Conservation (phyloP, 768 basidiomycete species). For the Suillus luteus region DNA sequence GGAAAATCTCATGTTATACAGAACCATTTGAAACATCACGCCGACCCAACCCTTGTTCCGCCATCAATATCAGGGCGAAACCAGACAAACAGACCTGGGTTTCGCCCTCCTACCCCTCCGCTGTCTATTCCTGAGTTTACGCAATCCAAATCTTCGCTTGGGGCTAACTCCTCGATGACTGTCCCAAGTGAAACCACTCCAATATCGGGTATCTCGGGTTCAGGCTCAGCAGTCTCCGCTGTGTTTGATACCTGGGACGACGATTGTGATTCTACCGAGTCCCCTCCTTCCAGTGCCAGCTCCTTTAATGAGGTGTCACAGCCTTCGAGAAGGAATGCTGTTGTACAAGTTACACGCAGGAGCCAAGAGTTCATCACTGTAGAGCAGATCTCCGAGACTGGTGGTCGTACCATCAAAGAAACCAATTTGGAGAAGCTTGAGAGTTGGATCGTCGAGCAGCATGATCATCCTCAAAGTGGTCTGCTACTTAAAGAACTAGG, state of each 20-base stretch:
- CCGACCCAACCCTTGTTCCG: neutral
- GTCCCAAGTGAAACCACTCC: neutral
- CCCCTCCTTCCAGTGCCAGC: neutral
- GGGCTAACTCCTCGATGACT: neutral
- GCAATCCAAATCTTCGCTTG: neutral
- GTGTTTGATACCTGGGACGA: constrained; percentile 2
- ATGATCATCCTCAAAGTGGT: neutral
- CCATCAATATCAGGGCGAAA: neutral
- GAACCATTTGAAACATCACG: constrained; percentile 2
- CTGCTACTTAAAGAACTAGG: neutral
- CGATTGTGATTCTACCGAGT: neutral
- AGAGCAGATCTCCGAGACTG: neutral
- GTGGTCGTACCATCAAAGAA: neutral
- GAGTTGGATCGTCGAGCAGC: neutral
- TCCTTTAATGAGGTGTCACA: neutral
- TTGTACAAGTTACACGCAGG: neutral
- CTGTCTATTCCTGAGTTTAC: neutral
- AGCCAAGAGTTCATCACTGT: neutral
- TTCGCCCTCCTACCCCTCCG: neutral
- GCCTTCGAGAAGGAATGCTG: neutral
- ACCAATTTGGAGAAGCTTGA: neutral
- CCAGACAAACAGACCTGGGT: neutral
- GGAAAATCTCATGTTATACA: constrained; percentile 9
- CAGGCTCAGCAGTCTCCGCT: neutral
- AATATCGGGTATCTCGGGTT: neutral